Percentiles rank a stretch among this genome's conserved stretches.
Evolutionary conservation across 192 early-diverging fungal species (phyloP).

Genomic region (Allomyces arbusculus): DNA sequence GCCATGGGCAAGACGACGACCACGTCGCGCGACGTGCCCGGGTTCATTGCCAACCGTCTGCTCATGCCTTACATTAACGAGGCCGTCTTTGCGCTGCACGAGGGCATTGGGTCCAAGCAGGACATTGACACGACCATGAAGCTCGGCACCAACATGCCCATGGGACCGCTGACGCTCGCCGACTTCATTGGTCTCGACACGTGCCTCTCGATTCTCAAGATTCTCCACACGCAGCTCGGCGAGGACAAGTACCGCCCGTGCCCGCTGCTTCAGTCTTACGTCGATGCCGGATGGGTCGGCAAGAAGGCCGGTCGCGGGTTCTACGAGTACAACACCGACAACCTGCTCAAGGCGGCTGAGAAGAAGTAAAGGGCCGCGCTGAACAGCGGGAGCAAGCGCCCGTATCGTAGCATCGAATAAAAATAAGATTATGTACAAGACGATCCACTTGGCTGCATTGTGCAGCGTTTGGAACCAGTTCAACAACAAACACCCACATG

Average conservation of each 20-base stretch:
- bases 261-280: conserved; percentile 77
- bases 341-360: not conserved
- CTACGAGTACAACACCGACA: conserved; percentile 43
- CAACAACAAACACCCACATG: no score
- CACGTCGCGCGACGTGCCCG: conserved; percentile 67
- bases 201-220: conserved; percentile 91
- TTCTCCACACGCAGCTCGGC: conserved; percentile 71
- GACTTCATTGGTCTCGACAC: conserved; percentile 98
- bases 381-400: no score
- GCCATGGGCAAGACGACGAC: conserved; percentile 91
- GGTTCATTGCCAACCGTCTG: conserved; percentile 90
- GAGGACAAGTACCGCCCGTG: conserved; percentile 90
- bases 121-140: conserved; percentile 99
- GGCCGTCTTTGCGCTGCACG: conserved; percentile 62
- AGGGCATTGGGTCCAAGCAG: conserved; percentile 72
- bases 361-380: not conserved
- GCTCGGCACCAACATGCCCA: conserved; percentile 86
- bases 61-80: conserved; percentile 99
- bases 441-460: no score
- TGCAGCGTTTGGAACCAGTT: no score
- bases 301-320: conserved; percentile 80
- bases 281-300: conserved; percentile 89
- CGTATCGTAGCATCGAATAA: no score
- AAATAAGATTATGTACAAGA: no score
- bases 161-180: conserved; percentile 90